These are phyloP conservation scores for Phalaenopsis aphrodite DNA, from an alignment of 106 monocot genomes.

Conservation along the genomic window DNA sequence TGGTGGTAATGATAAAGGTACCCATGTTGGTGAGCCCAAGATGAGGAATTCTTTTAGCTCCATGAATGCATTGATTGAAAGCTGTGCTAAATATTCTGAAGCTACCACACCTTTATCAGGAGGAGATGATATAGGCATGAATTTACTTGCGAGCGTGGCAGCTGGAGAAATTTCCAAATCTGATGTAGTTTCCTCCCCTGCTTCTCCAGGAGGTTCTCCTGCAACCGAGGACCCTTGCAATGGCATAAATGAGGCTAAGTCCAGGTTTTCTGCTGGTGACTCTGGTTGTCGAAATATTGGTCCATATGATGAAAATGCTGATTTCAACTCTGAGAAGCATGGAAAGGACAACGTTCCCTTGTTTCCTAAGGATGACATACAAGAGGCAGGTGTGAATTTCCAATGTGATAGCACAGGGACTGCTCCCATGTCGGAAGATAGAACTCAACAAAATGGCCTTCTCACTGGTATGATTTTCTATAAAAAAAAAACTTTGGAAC, in stretches of 20 bases:
- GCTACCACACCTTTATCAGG: conserved; percentile 28
- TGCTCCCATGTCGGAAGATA: conserved; percentile 14
- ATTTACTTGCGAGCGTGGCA: conserved; percentile 82
- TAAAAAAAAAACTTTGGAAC: conserved; percentile 10
- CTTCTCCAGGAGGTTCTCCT: conserved; percentile 35
- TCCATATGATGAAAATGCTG: conserved; percentile 19
- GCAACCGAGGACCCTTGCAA: conserved; percentile 19
- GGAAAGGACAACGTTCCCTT: conserved; percentile 16
- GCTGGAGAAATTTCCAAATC: conserved; percentile 63
- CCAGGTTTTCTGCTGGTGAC: conserved; percentile 20
- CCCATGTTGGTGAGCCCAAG: conserved; percentile 16
- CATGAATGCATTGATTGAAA: conserved; percentile 71
- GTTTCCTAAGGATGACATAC: conserved; percentile 17
- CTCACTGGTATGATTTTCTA: conserved; percentile 1
- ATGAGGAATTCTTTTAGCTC: conserved; percentile 50
- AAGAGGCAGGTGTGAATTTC: neutral
- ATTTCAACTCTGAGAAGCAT: conserved; percentile 20
- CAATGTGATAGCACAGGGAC: too few relatives aligned
- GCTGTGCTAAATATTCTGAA: conserved; percentile 60
- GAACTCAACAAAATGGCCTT: conserved; percentile 9
- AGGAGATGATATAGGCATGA: conserved; percentile 74
- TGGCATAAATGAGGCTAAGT: conserved; percentile 29
- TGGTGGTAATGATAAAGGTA: conserved; percentile 27
- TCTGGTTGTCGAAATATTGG: conserved; percentile 6
- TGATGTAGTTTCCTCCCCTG: conserved; percentile 32